Base-by-base conservation (phyloP, 805 yeast genomes). In the Candida nanaspora region DNA sequence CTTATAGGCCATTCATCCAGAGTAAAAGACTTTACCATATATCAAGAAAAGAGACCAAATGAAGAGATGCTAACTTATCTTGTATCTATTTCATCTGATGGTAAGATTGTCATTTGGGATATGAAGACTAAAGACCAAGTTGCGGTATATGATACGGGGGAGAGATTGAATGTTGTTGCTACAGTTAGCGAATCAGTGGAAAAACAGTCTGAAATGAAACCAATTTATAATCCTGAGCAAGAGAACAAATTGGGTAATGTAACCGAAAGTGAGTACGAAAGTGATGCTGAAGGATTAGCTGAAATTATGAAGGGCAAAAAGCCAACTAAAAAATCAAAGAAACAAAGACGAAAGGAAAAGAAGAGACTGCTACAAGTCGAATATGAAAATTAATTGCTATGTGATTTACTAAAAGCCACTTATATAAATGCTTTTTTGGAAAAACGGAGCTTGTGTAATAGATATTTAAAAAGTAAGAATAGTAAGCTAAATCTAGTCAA, bases 61-160 rank as follows among this genome's bases (percentile, higher is more conserved):
- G 33, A 38, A 5, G 37, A 67, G 29, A 14, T 38, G 1, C 38
- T 45, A 10, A 48, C 53, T 13, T 83, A 72, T 54, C 61, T 93
- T 53, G 73, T 86, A 0, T 82, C 95, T 2, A 86, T 88, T 11
- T 86, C 96, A 0, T 86, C 97, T 0, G 98, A 91, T 61, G 98
- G 98, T 21, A 84, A 77, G 53, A 82, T 91, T 39, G 95, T 93
- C 7, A 84, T 91, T 3, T 91, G 97, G 96, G 83, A 89, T 56
- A 64, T 82, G 56, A 57, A 63, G 1, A 53, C 66, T 2, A 71
- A 73, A 51, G 94, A 86, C 52, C 95, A 88, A 59, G 74, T 88
- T 20, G 97, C 96, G 0, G 93, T 87, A 3, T 91, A 88, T 58
- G 86, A 82, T 47, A 75, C 91, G 18, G 95, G 94, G 11, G 98